These are phyloP conservation scores for Beauveria sp. DNA, from an alignment of 2,329 filamentous ascomycete genomes.

Conservation along the genomic window DNA sequence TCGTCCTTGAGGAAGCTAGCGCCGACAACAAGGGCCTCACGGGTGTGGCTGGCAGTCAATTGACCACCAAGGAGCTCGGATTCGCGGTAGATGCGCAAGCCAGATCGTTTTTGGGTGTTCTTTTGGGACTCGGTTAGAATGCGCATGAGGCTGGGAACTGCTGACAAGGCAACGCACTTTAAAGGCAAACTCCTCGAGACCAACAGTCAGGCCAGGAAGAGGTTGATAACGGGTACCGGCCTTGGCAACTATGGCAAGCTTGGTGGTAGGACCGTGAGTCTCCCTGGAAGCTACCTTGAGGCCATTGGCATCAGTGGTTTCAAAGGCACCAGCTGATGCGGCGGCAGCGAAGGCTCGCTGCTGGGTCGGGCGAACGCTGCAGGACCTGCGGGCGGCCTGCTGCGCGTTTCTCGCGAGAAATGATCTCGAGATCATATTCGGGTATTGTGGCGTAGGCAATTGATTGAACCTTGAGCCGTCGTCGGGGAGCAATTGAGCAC, in stretches of 20 bases:
- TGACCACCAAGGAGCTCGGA: slow-evolving; percentile 89
- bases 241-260: slow-evolving; percentile 85
- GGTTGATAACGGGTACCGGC: slow-evolving; percentile 91
- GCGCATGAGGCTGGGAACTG: slow-evolving; percentile 40
- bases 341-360: slow-evolving; percentile 52
- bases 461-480: slow-evolving; percentile 38
- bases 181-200: slow-evolving; percentile 92
- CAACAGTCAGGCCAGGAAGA: slow-evolving; percentile 80
- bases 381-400: slow-evolving; percentile 48
- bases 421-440: slow-evolving; percentile 57
- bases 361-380: slow-evolving; percentile 47
- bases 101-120: slow-evolving; percentile 83
- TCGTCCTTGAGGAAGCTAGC: slow-evolving; percentile 94
- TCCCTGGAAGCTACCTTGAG: slow-evolving; percentile 92
- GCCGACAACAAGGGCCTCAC: slow-evolving; percentile 86
- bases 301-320: slow-evolving; percentile 76
- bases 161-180: slow-evolving; percentile 51
- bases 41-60: slow-evolving; percentile 80
- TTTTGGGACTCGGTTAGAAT: slow-evolving; percentile 28
- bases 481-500: slow-evolving; percentile 30
- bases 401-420: slow-evolving; percentile 51
- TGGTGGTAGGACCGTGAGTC: slow-evolving; percentile 78
- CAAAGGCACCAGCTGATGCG: slow-evolving; percentile 67
- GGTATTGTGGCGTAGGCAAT: slow-evolving; percentile 49
- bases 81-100: slow-evolving; percentile 88